These are phyloP conservation scores for Populus tremula DNA, from an alignment of 345 rosid genomes.

Conservation along the genomic window DNA sequence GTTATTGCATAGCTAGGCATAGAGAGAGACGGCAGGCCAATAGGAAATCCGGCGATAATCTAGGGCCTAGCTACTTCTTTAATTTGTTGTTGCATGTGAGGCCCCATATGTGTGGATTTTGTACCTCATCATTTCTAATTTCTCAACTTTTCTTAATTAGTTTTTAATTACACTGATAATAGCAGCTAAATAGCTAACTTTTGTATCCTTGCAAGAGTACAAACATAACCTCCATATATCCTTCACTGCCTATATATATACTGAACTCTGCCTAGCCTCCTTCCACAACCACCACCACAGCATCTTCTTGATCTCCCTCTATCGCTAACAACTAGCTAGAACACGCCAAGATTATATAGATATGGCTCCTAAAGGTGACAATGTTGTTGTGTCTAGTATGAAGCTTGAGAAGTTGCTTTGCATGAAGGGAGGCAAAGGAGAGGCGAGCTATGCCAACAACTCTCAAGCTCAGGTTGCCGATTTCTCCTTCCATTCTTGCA, in stretches of 20 bases:
- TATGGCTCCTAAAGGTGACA: conserved; percentile 62
- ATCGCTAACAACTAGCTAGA: too few relatives aligned
- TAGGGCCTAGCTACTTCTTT: conserved; percentile 16
- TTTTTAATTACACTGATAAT: not conserved
- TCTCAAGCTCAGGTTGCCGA: conserved; percentile 83
- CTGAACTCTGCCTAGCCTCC: not conserved
- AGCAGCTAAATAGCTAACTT: not conserved
- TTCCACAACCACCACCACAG: not conserved
- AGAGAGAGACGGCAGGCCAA: conserved; percentile 13
- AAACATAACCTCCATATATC: not conserved
- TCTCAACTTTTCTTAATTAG: not conserved
- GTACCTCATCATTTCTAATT: not conserved
- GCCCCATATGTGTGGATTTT: conserved; percentile 8
- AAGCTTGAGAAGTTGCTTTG: conserved; percentile 81
- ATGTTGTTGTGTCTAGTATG: conserved; percentile 57
- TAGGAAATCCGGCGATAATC: conserved; percentile 37
- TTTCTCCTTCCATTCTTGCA: too few relatives aligned
- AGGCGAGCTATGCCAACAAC: conserved; percentile 87
- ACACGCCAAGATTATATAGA: conserved; percentile 6
- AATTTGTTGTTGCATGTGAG: conserved; percentile 25
- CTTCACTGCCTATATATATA: not conserved
- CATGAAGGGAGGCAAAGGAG: conserved; percentile 98
- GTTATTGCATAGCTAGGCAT: too few relatives aligned
- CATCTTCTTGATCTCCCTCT: too few relatives aligned
- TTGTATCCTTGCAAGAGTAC: not conserved